Percentiles rank a stretch among this genome's conserved stretches.
These are phyloP conservation scores for Ceratobasidium sp. DNA, from an alignment of 1,284 basidiomycete species.

Conservation along the genomic window DNA sequence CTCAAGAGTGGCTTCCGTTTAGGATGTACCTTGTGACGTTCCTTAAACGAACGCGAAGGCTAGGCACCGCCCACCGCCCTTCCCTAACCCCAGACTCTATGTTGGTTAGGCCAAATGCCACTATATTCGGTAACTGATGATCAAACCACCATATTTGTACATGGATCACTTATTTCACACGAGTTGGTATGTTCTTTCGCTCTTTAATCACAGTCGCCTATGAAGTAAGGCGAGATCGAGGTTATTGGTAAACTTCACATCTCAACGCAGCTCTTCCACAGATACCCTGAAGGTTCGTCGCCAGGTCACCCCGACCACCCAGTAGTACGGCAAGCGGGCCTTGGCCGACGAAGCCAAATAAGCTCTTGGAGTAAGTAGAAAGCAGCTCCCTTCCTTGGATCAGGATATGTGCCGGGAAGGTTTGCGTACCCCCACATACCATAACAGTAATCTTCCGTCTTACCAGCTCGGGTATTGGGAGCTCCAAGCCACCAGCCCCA, in stretches of 20 bases:
- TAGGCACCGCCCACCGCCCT: conserved; percentile 6
- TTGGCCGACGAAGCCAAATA: not conserved
- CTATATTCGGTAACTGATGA: conserved; percentile 10
- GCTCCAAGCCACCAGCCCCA: not conserved
- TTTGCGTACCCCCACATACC: conserved; percentile 12
- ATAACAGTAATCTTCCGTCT: not conserved
- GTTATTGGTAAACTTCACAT: not conserved
- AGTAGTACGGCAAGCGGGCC: not conserved
- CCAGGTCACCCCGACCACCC: not conserved
- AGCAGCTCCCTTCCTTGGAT: not conserved
- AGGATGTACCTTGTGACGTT: not conserved
- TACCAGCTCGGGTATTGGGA: not conserved
- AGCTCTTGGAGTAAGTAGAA: not conserved
- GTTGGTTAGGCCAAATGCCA: conserved; percentile 9
- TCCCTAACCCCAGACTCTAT: not conserved
- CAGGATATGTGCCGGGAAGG: not conserved
- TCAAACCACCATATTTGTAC: conserved; percentile 39
- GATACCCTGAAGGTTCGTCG: not conserved
- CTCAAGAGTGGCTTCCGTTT: conserved; percentile 22
- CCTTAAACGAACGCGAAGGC: not conserved
- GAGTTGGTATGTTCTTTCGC: not conserved
- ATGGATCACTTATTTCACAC: conserved; percentile 11
- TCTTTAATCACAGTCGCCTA: not conserved
- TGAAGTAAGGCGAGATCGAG: not conserved
- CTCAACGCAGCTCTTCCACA: not conserved